Evolutionary conservation across 2,329 filamentous ascomycete species (phyloP), one percentile per base, ranked within the genome.

Genomic region (Cladosporium austrohemisphaericum): DNA sequence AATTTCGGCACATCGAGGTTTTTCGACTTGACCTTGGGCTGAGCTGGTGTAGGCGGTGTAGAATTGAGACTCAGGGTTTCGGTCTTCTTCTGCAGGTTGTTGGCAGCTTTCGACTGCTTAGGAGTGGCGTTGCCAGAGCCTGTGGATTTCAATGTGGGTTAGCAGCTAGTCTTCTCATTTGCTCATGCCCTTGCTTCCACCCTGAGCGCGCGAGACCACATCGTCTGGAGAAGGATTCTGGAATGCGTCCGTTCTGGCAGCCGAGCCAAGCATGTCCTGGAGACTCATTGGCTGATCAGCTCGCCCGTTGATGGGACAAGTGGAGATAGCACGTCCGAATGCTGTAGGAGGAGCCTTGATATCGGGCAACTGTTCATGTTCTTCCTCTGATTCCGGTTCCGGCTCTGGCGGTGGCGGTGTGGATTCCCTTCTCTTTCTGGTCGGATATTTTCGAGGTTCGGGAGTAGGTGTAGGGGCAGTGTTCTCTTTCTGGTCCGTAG

Each of bases 1-100:
- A 65, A 18, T 32, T 56, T 60, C 7, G 59, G 56, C 16, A 97
- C 91, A 66, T 97, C 81, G 16, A 97, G 70, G 49, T 93, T 91
- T 66, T 94, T 95, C 65, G 76, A 80, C 61, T 78, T 83, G 60
- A 80, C 68, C 45, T 74, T 78, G 1, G 59, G 52, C 28, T 53
- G 55, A 11, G 53, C 4, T 26, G 60, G 49, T 19, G 54, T 13
- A 16, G 52, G 16, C 7, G 57, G 31, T 32, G 52, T 36, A 7
- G 53, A 35, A 22, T 60, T 57, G 9, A 65, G 53, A 37, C 60
- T 62, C n/a, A 65, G 44, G 19, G 53, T 55, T 43, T 60, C 60
- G 3, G 62, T 61, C 48, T 61, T 63, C 56, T 61, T 62, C 23
- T 52, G 55, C 23, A 66, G 38, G 5, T 50, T 57, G 53, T 60